phyloP scores from a whole-genome alignment of 352 stramenopile genomes.

The Phytophthora sansomeana region DNA sequence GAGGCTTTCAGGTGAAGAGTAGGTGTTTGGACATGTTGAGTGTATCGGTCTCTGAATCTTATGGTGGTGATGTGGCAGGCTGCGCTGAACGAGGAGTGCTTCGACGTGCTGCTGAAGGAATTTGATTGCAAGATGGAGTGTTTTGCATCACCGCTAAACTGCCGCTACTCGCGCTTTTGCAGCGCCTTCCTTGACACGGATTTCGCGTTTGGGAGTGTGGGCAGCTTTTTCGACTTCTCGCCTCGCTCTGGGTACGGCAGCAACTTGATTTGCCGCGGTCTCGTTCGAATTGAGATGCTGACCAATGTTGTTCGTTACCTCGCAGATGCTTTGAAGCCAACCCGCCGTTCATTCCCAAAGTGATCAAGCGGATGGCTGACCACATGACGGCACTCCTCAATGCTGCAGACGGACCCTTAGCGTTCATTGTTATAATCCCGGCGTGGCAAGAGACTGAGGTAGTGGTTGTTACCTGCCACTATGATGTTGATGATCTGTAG shows the following conservation, averaged over 20 bases:
- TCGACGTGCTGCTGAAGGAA: slow-evolving; percentile 90
- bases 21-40: not conserved
- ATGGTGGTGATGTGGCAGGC: slow-evolving; percentile 37
- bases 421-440: slow-evolving; percentile 94
- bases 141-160: slow-evolving; percentile 96
- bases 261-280: not conserved
- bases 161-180: slow-evolving; percentile 90
- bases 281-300: not conserved
- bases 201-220: slow-evolving; percentile 88
- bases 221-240: slow-evolving; percentile 94
- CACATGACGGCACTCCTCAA: slow-evolving; percentile 89
- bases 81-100: slow-evolving; percentile 92
- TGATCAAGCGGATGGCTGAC: slow-evolving; percentile 92
- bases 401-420: slow-evolving; percentile 66
- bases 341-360: slow-evolving; percentile 93
- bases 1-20: slow-evolving; percentile 86
- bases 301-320: not conserved
- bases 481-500: not conserved
- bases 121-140: slow-evolving; percentile 95
- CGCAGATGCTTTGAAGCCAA: slow-evolving; percentile 93
- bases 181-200: slow-evolving; percentile 92
- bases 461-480: not conserved
- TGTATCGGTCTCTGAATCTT: slow-evolving; percentile 1
- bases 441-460: slow-evolving; percentile 88
- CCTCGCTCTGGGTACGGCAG: slow-evolving; percentile 69